Base-by-base conservation (phyloP, 2,329 filamentous ascomycete species). In the Pseudopyrenochaeta lycopersici region DNA sequence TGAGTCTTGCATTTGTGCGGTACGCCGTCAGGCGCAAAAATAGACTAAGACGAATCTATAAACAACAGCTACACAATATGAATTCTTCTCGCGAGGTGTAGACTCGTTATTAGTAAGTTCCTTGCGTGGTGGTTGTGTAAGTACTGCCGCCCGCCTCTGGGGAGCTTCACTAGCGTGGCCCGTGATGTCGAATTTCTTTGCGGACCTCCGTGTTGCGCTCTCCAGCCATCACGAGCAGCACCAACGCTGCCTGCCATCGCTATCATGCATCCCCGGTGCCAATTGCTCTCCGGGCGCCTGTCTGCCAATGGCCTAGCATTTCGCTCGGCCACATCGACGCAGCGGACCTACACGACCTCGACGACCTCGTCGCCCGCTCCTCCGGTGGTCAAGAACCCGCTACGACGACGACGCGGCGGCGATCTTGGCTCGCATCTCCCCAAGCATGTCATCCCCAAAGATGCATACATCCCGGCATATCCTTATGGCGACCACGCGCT, bases 401-500 rank as follows among this genome's bases (percentile, higher is more conserved):
- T 72, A 17, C 52, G 60, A 43, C 66, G 62, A 52, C 63, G 60
- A 50, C 66, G 62, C 49, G 71, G 71, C 49, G 71, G 71, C 49
- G 71, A 75, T 58, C 64, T 73, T 44, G 72, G 72, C 59, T 68
- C 66, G 40, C 72, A 74, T 54, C 64, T 74, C 27, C 71, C 71
- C 56, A 71, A 72, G 54, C 61, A 72, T 51, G 52, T 75, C 38
- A 70, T 75, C 3, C 68, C 70, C 1, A 52, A 60, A 49, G 58
- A 68, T 39, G 60, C 65, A 23, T 55, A 63, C 15, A 74, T 74
- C 9, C 81, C 81, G 18, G 64, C 73, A 44, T 95, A 95, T 75
- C 91, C 91, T 1, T 88, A 90, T 77, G 90, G 90, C 43, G 83
- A 85, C 48, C 85, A 88, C 51, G 80, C 74, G 58, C 79, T 88